Evolutionary conservation across 2,329 filamentous ascomycete species (phyloP).

Genomic region (Penicillium concentricum): DNA sequence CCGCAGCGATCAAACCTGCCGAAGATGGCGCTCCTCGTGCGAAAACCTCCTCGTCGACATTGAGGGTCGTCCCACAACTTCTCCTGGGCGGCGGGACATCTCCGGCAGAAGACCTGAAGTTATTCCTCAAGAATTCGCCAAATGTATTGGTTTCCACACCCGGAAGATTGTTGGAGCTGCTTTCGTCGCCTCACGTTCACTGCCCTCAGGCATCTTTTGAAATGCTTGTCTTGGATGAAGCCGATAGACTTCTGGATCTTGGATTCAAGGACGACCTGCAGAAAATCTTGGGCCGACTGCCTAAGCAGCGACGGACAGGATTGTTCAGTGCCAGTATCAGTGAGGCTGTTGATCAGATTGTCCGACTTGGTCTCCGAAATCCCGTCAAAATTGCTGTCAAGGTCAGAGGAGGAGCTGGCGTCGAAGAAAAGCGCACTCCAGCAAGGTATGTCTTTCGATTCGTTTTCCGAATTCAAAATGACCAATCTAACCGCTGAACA

Average conservation of each 20-base stretch:
- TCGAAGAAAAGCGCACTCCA: constrained; percentile 82
- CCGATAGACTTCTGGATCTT: constrained; percentile 85
- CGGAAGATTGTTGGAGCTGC: constrained; percentile 80
- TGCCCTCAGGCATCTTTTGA: constrained; percentile 88
- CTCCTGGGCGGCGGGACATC: constrained; percentile 82
- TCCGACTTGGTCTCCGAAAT: constrained; percentile 87
- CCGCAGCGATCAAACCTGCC: constrained; percentile 46
- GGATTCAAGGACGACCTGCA: constrained; percentile 92
- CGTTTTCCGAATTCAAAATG: not conserved
- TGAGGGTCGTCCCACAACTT: constrained; percentile 75
- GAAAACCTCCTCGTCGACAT: constrained; percentile 48
- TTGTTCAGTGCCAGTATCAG: constrained; percentile 95
- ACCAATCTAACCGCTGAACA: constrained; percentile 26
- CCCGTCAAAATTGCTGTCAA: constrained; percentile 94
- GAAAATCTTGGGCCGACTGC: constrained; percentile 76
- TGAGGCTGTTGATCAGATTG: constrained; percentile 89
- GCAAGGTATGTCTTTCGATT: constrained; percentile 53
- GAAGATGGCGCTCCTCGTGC: constrained; percentile 41
- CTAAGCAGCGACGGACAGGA: constrained; percentile 90
- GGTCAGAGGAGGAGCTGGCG: constrained; percentile 73
- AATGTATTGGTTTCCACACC: constrained; percentile 91
- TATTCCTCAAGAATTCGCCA: constrained; percentile 78
- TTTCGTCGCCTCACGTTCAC: constrained; percentile 83
- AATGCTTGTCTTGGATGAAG: constrained; percentile 88
- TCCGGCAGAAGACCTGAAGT: constrained; percentile 79